A percentile compares a stretch with the other conserved stretches of the same genome.
Evolutionary conservation across 2,329 filamentous ascomycete species (phyloP).

Genomic region (Colletotrichum orchidophilum): DNA sequence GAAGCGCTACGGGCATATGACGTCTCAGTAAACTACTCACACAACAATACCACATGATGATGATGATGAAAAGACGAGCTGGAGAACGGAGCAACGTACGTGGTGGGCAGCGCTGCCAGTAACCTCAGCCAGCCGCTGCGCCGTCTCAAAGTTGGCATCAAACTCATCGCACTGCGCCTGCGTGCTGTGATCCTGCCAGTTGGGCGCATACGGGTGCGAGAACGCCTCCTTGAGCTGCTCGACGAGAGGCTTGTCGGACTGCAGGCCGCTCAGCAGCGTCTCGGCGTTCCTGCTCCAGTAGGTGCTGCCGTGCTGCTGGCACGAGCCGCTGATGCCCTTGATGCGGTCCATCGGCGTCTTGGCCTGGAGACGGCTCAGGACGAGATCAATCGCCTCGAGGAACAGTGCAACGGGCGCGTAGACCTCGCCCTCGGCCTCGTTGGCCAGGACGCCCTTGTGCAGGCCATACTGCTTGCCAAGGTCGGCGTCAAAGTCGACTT

Average conservation of each 20-base stretch:
- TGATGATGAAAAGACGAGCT: too few species aligned
- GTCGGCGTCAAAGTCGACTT: slow-evolving; percentile 95
- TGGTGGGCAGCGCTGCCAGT: slow-evolving; percentile 97
- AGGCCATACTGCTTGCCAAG: slow-evolving; percentile 78
- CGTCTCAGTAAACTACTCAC: slow-evolving; percentile 10
- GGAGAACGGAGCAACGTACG: slow-evolving; percentile 59
- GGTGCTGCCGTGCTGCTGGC: slow-evolving; percentile 97
- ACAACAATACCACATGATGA: not conserved
- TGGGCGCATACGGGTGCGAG: slow-evolving; percentile 87
- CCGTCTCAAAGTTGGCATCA: slow-evolving; percentile 74
- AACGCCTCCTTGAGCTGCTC: slow-evolving; percentile 80
- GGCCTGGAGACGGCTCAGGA: slow-evolving; percentile 76
- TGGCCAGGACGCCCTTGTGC: slow-evolving; percentile 86
- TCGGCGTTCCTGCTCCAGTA: slow-evolving; percentile 85
- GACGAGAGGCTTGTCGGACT: slow-evolving; percentile 69
- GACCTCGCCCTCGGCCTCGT: slow-evolving; percentile 85
- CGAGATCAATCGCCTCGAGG: slow-evolving; percentile 90
- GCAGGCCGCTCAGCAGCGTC: slow-evolving; percentile 67
- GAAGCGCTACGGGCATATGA: slow-evolving; percentile 72
- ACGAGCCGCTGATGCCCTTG: slow-evolving; percentile 86
- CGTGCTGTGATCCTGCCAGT: slow-evolving; percentile 98
- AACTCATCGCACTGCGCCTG: slow-evolving; percentile 92
- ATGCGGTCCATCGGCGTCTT: slow-evolving; percentile 74
- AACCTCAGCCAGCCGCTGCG: slow-evolving; percentile 75
- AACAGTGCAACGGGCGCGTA: slow-evolving; percentile 94